These are phyloP conservation scores for Plectosphaerella plurivora DNA, from an alignment of 2,329 filamentous ascomycete species.

Conservation along the genomic window DNA sequence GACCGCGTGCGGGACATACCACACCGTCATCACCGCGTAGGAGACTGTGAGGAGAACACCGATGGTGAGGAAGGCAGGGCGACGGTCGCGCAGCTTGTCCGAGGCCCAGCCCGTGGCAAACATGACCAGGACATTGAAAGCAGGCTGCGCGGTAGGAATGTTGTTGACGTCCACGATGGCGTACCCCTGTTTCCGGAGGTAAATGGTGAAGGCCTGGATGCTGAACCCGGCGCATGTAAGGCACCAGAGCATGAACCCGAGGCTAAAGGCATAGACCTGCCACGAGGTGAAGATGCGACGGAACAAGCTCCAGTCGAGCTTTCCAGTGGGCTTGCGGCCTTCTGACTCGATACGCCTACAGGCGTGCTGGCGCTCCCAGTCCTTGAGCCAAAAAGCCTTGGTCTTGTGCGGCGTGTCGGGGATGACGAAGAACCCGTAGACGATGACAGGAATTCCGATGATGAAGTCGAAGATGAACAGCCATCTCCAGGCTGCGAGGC, in stretches of 20 bases:
- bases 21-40: conserved; percentile 30
- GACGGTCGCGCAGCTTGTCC: conserved; percentile 29
- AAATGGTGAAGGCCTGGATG: conserved; percentile 35
- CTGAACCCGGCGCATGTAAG: conserved; percentile 32
- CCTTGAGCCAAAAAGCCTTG: conserved; percentile 35
- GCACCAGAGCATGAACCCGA: conserved; percentile 32
- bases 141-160: conserved; percentile 37
- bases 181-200: conserved; percentile 30
- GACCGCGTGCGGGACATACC: conserved; percentile 29
- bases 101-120: conserved; percentile 26
- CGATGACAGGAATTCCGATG: conserved; percentile 29
- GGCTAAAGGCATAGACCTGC: conserved; percentile 38
- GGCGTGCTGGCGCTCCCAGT: conserved; percentile 59
- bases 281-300: conserved; percentile 32
- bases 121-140: conserved; percentile 38
- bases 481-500: conserved; percentile 29
- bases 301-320: conserved; percentile 29
- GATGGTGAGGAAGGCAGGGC: conserved; percentile 29
- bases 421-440: conserved; percentile 21
- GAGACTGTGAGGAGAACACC: conserved; percentile 27
- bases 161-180: conserved; percentile 36
- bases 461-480: conserved; percentile 33
- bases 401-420: conserved; percentile 40
- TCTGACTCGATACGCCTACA: conserved; percentile 63
- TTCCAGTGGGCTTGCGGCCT: conserved; percentile 29